Evolutionary conservation across 2,329 filamentous ascomycete species (phyloP), one percentile per base, ranked within the genome.

Genomic region (Epichloe baconii): DNA sequence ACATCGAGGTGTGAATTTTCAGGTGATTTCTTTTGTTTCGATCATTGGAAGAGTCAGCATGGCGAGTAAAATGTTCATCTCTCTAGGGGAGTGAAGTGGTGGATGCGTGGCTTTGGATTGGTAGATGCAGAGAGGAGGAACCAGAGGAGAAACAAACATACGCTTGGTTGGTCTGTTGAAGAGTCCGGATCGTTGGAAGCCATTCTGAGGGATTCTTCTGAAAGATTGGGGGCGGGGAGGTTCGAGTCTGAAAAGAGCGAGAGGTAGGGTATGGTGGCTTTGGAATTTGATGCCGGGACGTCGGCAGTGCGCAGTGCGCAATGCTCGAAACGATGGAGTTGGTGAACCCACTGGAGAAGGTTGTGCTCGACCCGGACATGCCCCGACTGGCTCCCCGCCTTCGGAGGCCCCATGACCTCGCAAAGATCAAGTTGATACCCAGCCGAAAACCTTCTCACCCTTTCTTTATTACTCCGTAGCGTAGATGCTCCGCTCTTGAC

Each of bases 1-100:
- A 94, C 77, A 63, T 91, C 85, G 43, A 77, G 73, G 7, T 74
- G 75, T 45, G 72, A 69, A 44, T 76, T 72, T 21, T 77, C 74
- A 1, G 67, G 59, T 12, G 63, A 58, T 53, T 56, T 46, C 19
- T 43, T 26, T 14, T 37, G 6, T 5, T 46, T 23, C 12, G 19
- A 10, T 31, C 31, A 31, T 31, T 19, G 8, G 21, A 19, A 21
- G 17, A 21, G 41, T 43, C 19, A 43, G 41, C 3, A 12, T 42
- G 51, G 42, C 44, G 47, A 44, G 41, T 4, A 19, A 43, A 12
- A 21, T 21, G 5, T 38, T n/a, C 2, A n/a, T 15, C n/a, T 14
- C 5, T n/a, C 12, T 38, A 3, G 12, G 36, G n/a, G n/a, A 38
- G 37, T 38, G 5, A 38, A 38, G 37, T 38, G 14, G 37, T 11